These are phyloP conservation scores for Arthroderma sp. DNA, from an alignment of 2,329 filamentous ascomycete genomes.

Conservation along the genomic window DNA sequence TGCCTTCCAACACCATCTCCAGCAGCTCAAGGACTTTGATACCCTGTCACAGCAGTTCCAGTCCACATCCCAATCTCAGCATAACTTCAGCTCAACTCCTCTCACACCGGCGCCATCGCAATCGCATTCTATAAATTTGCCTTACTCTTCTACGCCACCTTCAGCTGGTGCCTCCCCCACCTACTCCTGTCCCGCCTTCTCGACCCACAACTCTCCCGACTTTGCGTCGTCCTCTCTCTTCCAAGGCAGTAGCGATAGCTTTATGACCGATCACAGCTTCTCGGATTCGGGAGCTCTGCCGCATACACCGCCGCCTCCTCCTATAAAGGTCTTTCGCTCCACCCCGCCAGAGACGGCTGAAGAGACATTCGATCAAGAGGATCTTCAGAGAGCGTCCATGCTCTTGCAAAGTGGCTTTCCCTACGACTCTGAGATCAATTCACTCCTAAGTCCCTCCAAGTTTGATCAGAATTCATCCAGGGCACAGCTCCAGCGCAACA, in stretches of 20 bases:
- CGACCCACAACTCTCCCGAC: constrained; percentile 10
- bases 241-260: constrained; percentile 2
- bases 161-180: constrained; percentile 2
- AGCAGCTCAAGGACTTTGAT: background rate
- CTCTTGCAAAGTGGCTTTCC: constrained; percentile 20
- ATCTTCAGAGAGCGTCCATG: constrained; percentile 22
- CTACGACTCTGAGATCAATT: constrained; percentile 5
- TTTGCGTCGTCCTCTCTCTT: constrained; percentile 8
- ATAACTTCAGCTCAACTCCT: constrained; percentile 4
- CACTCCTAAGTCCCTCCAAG: constrained; percentile 7
- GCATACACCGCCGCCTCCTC: constrained; percentile 13
- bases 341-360: constrained; percentile 14
- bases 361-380: constrained; percentile 10
- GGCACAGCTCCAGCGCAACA: background rate
- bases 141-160: constrained; percentile 2
- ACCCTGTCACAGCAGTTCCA: background rate
- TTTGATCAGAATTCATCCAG: constrained; percentile 1
- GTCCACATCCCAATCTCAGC: background rate
- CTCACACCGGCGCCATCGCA: constrained; percentile 7
- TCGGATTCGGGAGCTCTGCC: constrained; percentile 18
- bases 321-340: constrained; percentile 18
- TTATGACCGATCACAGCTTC: constrained; percentile 10
- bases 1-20: background rate
- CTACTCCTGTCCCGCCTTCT: constrained; percentile 9
- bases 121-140: background rate